These are phyloP conservation scores for Agaricus blazei DNA, from an alignment of 768 basidiomycete genomes.

Conservation along the genomic window DNA sequence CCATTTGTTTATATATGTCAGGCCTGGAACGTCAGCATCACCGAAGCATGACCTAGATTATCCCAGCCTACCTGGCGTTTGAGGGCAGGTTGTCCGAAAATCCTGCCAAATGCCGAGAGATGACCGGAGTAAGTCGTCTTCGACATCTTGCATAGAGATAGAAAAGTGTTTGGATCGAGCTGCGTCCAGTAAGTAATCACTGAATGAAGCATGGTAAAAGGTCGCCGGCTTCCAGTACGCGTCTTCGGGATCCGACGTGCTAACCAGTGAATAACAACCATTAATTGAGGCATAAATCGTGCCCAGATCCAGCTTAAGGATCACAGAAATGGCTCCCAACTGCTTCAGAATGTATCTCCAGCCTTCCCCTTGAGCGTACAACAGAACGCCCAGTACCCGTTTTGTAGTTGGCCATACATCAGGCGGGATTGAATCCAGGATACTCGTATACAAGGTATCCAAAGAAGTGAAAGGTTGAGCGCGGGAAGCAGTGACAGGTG, in stretches of 20 bases:
- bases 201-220: slow-evolving; percentile 34
- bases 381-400: neutral
- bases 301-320: neutral
- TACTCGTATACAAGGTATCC: neutral
- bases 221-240: neutral
- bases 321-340: neutral
- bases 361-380: neutral
- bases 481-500: neutral
- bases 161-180: neutral
- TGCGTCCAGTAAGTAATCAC: neutral
- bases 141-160: slow-evolving; percentile 10
- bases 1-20: too few relatives aligned
- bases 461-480: neutral
- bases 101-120: too few relatives aligned
- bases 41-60: too few relatives aligned
- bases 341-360: neutral
- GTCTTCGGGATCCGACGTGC: neutral
- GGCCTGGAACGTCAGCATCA: too few relatives aligned
- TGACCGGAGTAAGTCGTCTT: too few relatives aligned
- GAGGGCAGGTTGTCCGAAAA: too few relatives aligned
- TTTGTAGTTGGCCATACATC: neutral
- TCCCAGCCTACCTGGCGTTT: too few relatives aligned
- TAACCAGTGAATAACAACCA: neutral
- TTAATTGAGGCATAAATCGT: neutral
- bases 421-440: neutral